Base-by-base conservation (phyloP, 768 basidiomycete species). In the Lanmaoa rubissima region DNA sequence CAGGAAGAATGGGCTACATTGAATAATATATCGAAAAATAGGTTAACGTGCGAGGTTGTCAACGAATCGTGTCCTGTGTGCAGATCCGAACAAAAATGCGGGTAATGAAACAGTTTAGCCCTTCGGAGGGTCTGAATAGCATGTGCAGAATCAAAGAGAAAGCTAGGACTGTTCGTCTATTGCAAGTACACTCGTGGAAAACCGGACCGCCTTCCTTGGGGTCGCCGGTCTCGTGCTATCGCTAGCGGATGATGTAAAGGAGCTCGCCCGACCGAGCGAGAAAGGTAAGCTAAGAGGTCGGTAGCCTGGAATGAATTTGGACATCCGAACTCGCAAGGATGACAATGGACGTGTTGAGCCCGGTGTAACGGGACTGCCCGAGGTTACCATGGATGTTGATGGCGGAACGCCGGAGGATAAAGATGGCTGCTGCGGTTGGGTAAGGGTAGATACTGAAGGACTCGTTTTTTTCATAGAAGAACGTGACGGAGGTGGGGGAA, bases 381-480 rank as follows among this genome's bases (percentile, higher is more conserved):
- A 69, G n/a, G 74, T 73, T 2, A 75, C 69, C 5, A 76, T 74
- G 11, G 76, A 74, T 16, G 75, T 53, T 2, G 71, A 65, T 1
- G 73, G 70, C 3, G 65, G 54, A 19, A 57, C 48, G 17, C 49
- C 48, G 26, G 63, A 50, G 11, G 67, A 57, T 0, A 55, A 45
- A 35, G 42, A 51, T 46, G 43, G 68, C 36, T 59, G 61, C 56
- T 53, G 61, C 50, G 61, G 56, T 14, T 62, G 63, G 47, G 57
- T 51, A 52, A 64, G 65, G 46, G 71, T 61, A 35, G 66, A 60
- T 17, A 41, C 52, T 0, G 66, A 63, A 16, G 63, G 45, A 38
- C 72, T 72, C 16, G 79, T 68, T 65, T 84, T 83, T 72, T 88
- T 89, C 63, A 87, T 74, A 7, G 86, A 86, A 5, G 87, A 86